Base-by-base conservation (phyloP, 208 protist genomes). In the Acanthamoeba lenticulata region DNA sequence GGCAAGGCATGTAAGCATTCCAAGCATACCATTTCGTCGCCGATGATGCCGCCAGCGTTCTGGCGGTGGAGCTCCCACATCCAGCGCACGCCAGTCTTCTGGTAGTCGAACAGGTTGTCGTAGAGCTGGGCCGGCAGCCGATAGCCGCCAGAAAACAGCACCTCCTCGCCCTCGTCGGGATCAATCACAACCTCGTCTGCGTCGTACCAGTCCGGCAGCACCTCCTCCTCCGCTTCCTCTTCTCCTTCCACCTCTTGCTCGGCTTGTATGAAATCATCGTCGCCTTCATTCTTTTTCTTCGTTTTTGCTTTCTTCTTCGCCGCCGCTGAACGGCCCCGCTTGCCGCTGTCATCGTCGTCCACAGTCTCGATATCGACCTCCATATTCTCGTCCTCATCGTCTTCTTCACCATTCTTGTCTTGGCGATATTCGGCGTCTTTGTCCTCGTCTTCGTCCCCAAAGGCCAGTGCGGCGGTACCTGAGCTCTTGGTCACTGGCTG, bases 71-170 rank as follows among this genome's bases (percentile, higher is more conserved):
- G 95, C 57, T 98, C 96, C 94, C 98, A 98, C 74, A 99, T 94
- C 99, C 99, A 99, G 34, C 96, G 69, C n/a, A 99, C 93, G 24
- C 98, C 97, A 13, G 97, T 98, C 44, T 97, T 95, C 94, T 99
- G 99, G 96, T 99, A 99, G 40, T 97, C 96, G 38, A 99, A 98
- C 1, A 99, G 96, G 60, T 95, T 95, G 38, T 94, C 67, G 94
- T 95, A 98, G 15, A 98, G 34, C 29, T 94, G 34, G 11, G 77
- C 90, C 4, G 96, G 96, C 3, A 98, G 74, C n/a, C 88, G 94
- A 44, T 89, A 89, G 24, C 79, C 79, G 13, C 79, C 79, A 2
- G 42, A 52, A 13, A 89, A 62, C 6, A 89, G 47, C 79, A 89
- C 79, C 19, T 89, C 79, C 38, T 89, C 69, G 19, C 69, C 69